Evolutionary conservation across 2,329 filamentous ascomycete species (phyloP).

Genomic region (Pseudonectria foliicola): DNA sequence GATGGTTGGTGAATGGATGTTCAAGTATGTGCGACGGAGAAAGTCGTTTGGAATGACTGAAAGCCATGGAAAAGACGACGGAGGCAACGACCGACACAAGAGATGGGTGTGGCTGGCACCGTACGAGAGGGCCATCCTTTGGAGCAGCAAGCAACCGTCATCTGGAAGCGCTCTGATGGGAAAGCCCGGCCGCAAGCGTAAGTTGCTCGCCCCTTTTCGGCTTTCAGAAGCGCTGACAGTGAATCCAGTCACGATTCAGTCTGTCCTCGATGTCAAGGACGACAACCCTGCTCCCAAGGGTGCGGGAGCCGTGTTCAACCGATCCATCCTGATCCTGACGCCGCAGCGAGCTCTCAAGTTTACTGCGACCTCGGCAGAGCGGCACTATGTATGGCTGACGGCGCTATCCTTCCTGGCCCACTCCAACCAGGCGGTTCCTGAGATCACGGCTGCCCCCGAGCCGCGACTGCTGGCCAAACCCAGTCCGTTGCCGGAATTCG

Average conservation of each 20-base stretch:
- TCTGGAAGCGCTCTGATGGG: constrained; percentile 83
- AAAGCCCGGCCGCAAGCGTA: constrained; percentile 90
- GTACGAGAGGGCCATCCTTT: constrained; percentile 92
- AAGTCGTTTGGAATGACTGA: constrained; percentile 85
- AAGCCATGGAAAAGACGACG: constrained; percentile 58
- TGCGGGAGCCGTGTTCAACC: constrained; percentile 62
- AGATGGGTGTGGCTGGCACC: constrained; percentile 98
- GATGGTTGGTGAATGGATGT: constrained; percentile 98
- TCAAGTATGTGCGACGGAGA: constrained; percentile 78
- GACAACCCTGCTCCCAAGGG: constrained; percentile 79
- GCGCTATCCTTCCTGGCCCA: constrained; percentile 92
- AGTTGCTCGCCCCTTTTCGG: constrained; percentile 35
- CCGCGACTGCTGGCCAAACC: constrained; percentile 26
- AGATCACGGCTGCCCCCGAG: constrained; percentile 53
- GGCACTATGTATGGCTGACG: constrained; percentile 92
- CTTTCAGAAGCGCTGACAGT: constrained; percentile 24
- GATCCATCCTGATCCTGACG: constrained; percentile 91
- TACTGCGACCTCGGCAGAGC: constrained; percentile 72
- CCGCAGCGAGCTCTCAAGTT: constrained; percentile 93
- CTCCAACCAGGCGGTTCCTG: constrained; percentile 72
- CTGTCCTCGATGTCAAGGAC: constrained; percentile 93
- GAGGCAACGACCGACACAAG: constrained; percentile 76
- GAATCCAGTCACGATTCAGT: constrained; percentile 77
- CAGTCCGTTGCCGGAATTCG: constrained; percentile 43
- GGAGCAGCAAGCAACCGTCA: constrained; percentile 95